A percentile compares a stretch with the other conserved stretches of the same genome.
Evolutionary conservation across 768 basidiomycete genomes (phyloP).

Genomic region (Rubroboletus pulcherrimus): DNA sequence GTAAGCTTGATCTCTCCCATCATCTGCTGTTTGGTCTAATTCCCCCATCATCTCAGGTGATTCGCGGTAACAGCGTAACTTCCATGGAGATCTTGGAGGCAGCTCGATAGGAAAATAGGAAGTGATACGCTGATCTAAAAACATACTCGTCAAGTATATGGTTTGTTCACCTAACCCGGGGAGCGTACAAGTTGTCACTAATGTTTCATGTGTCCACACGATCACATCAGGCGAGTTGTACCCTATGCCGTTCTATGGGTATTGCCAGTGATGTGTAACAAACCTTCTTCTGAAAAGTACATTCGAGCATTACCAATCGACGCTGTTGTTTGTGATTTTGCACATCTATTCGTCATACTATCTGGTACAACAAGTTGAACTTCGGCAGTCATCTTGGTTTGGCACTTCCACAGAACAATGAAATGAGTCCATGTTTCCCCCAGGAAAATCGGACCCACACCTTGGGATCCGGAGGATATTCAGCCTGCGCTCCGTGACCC

Average conservation of each 20-base stretch:
- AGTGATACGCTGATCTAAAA: neutral
- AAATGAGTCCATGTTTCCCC: neutral
- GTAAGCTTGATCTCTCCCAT: constrained; percentile 47
- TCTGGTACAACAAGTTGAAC: neutral
- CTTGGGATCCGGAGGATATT: constrained; percentile 57
- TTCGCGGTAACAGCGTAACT: constrained; percentile 94
- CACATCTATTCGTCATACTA: neutral
- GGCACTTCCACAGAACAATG: neutral
- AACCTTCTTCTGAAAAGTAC: neutral
- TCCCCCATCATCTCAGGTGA: constrained; percentile 55
- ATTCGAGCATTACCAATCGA: neutral
- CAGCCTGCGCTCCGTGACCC: constrained; percentile 57
- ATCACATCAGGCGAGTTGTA: constrained; percentile 9
- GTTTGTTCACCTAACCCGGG: constrained; percentile 1
- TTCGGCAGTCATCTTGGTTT: neutral
- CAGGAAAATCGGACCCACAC: constrained; percentile 50
- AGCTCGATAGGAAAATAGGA: constrained; percentile 33
- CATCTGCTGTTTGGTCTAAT: neutral
- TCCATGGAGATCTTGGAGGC: constrained; percentile 89
- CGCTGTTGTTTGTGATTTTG: neutral
- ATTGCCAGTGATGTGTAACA: constrained; percentile 1
- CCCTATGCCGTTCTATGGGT: neutral
- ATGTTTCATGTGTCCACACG: neutral
- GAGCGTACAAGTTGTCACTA: neutral
- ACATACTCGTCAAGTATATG: constrained; percentile 3